Percentiles rank a stretch among this genome's conserved stretches.
Evolutionary conservation across 305 asterid genomes (phyloP).

Genomic region (Fraxinus ornus): DNA sequence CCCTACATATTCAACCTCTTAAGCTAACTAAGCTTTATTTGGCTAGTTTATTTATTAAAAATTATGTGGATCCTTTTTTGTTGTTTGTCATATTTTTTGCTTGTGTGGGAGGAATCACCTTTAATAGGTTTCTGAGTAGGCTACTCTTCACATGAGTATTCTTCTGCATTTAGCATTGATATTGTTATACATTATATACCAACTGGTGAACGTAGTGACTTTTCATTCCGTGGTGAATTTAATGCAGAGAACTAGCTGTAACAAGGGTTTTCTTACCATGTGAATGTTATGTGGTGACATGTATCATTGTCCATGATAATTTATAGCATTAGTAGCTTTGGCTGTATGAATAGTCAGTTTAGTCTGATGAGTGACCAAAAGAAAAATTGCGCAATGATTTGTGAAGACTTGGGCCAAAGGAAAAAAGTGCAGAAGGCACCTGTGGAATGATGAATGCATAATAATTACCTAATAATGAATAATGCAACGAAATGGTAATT

Average conservation of each 20-base stretch:
- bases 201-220: neutral
- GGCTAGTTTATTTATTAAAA: neutral
- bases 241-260: neutral
- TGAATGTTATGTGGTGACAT: neutral
- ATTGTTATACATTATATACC: neutral
- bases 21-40: neutral
- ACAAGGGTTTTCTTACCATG: neutral
- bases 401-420: neutral
- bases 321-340: neutral
- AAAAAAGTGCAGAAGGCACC: neutral
- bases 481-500: neutral
- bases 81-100: neutral
- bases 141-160: neutral
- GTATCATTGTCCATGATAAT: neutral
- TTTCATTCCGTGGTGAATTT: neutral
- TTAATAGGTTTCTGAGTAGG: neutral
- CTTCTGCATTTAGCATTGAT: neutral
- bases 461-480: neutral
- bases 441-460: neutral
- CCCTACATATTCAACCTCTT: neutral
- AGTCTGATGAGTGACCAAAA: neutral
- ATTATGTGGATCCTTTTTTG: neutral
- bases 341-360: neutral
- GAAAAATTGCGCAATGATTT: neutral
- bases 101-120: neutral